Percentiles rank a stretch among this genome's conserved stretches.
Conservation (phyloP, 1,139 yeast genomes). For the Candida sojae region DNA sequence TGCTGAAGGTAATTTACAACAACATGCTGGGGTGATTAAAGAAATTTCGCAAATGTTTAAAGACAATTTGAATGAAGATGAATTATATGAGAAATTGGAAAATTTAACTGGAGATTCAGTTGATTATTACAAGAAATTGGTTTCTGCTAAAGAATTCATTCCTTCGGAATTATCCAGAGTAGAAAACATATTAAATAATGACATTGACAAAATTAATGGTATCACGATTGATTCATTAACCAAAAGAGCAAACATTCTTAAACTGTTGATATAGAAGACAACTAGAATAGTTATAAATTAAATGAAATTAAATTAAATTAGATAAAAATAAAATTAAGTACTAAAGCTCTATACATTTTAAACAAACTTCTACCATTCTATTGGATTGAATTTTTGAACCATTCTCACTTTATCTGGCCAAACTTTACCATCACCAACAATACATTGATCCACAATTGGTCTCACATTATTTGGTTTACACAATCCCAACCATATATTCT, state of each 20-base stretch:
- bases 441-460: slow-evolving; percentile 74
- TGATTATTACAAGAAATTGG: slow-evolving; percentile 50
- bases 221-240: slow-evolving; percentile 45
- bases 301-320: no score
- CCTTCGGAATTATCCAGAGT: slow-evolving; percentile 53
- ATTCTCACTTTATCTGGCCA: slow-evolving; percentile 73
- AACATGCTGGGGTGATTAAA: slow-evolving; percentile 56
- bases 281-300: background rate
- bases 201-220: slow-evolving; percentile 31
- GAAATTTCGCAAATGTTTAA: slow-evolving; percentile 22
- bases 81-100: slow-evolving; percentile 17
- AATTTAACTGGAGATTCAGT: slow-evolving; percentile 10
- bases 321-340: no score
- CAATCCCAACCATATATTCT: slow-evolving; percentile 85
- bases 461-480: slow-evolving; percentile 76
- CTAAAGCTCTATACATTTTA: background rate
- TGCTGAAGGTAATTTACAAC: slow-evolving; percentile 48
- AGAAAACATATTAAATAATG: slow-evolving; percentile 40
- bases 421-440: slow-evolving; percentile 62
- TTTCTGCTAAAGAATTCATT: slow-evolving; percentile 41
- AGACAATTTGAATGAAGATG: slow-evolving; percentile 10
- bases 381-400: slow-evolving; percentile 53
- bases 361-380: slow-evolving; percentile 48
- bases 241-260: slow-evolving; percentile 51
- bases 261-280: slow-evolving; percentile 23